These are phyloP conservation scores for Lactarius vividus DNA, from an alignment of 768 basidiomycete species.

Conservation along the genomic window DNA sequence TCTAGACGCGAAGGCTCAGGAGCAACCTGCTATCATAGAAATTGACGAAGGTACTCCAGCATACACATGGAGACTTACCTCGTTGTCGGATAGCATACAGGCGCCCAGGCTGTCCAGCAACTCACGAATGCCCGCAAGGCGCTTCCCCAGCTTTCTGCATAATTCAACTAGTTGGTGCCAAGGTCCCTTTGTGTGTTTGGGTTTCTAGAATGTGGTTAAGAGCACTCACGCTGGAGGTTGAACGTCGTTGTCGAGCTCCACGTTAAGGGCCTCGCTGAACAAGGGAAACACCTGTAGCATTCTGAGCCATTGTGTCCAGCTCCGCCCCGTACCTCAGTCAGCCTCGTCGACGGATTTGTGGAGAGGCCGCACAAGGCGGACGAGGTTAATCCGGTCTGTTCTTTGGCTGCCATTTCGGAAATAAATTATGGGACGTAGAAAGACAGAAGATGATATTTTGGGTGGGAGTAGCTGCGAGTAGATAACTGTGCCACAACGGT, in stretches of 20 bases:
- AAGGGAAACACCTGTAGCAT: background rate
- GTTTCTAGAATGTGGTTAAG: background rate
- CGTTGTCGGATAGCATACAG: slow-evolving; percentile 50
- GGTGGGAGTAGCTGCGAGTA: too few species aligned
- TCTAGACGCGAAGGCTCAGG: slow-evolving; percentile 37
- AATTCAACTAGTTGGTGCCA: background rate
- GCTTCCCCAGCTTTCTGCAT: too few species aligned
- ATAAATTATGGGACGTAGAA: too few species aligned
- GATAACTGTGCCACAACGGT: too few species aligned
- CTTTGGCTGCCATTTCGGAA: too few species aligned
- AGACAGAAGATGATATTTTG: too few species aligned
- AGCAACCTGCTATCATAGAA: slow-evolving; percentile 39
- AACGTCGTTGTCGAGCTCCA: slow-evolving; percentile 14
- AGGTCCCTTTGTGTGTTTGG: background rate
- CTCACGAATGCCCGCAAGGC: slow-evolving; percentile 38
- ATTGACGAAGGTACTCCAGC: background rate
- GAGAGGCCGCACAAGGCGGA: too few species aligned
- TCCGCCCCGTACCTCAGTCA: too few species aligned
- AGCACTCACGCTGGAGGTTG: slow-evolving; percentile 11
- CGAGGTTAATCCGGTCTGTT: too few species aligned
- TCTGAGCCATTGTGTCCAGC: too few species aligned
- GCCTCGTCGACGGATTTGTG: too few species aligned
- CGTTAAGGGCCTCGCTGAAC: background rate
- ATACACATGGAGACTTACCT: slow-evolving; percentile 40
- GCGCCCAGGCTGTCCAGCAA: slow-evolving; percentile 57